A percentile compares a stretch with the other conserved stretches of the same genome.
phyloP scores from a whole-genome alignment of 192 early-diverging fungal species.

The Coemansia sp. region DNA sequence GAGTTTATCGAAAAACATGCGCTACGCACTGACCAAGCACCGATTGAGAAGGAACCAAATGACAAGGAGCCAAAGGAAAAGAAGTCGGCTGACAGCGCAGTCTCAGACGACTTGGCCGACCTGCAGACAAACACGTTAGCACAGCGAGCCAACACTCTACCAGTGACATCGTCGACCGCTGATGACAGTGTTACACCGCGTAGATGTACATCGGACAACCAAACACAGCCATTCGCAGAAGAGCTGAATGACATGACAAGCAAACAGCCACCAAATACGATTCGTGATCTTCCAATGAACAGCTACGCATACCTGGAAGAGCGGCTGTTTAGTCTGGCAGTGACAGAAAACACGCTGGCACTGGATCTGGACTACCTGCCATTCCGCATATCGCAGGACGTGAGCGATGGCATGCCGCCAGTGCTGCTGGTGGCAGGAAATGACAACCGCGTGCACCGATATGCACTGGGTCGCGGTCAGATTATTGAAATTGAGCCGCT shows the following conservation, averaged over 20 bases:
- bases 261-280: not conserved
- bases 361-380: conserved; percentile 47
- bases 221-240: not conserved
- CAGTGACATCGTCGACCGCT: not conserved
- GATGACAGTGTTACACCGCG: not conserved
- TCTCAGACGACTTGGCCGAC: not conserved
- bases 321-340: conserved; percentile 37
- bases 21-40: not conserved
- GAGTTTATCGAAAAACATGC: conserved; percentile 39
- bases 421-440: conserved; percentile 48
- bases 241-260: not conserved
- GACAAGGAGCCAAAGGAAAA: too few species aligned
- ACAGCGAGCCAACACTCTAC: conserved; percentile 7
- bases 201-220: conserved; percentile 6
- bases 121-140: not conserved
- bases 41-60: too few species aligned
- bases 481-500: conserved; percentile 48
- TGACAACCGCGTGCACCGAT: conserved; percentile 46
- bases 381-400: conserved; percentile 53
- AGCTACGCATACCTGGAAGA: conserved; percentile 50
- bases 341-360: conserved; percentile 12
- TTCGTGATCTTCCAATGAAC: conserved; percentile 25
- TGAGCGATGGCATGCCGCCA: conserved; percentile 35
- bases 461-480: conserved; percentile 42
- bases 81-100: too few species aligned